Percentiles rank a stretch among this genome's conserved stretches.
These are phyloP conservation scores for Brassica napus DNA, from an alignment of 345 rosid genomes.

Conservation along the genomic window DNA sequence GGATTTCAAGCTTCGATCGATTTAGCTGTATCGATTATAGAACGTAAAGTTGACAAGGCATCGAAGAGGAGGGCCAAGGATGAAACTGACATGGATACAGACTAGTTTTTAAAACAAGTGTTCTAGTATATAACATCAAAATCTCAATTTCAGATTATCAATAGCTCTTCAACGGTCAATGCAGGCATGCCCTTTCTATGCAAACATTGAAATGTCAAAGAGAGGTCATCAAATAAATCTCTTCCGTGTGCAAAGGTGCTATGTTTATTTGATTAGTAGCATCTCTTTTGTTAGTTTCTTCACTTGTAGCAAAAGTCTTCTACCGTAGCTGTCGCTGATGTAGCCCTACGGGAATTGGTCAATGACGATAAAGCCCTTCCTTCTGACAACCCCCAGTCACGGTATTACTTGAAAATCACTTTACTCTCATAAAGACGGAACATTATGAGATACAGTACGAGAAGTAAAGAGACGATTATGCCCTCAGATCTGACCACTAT, in stretches of 20 bases:
- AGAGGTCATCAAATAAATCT: neutral
- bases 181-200: neutral
- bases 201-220: neutral
- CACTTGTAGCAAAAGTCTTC: conserved; percentile 36
- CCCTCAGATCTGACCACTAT: conserved; percentile 14
- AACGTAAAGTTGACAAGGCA: neutral
- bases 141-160: neutral
- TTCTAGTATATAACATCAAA: neutral
- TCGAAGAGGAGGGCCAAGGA: neutral
- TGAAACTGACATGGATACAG: neutral
- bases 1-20: neutral
- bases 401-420: neutral
- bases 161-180: neutral
- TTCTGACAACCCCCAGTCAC: neutral
- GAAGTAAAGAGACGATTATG: neutral
- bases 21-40: neutral
- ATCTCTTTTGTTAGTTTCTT: neutral
- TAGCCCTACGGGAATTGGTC: neutral
- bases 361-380: conserved; percentile 24
- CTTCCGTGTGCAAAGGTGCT: neutral
- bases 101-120: neutral
- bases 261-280: neutral
- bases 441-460: neutral
- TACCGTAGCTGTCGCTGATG: conserved; percentile 24
- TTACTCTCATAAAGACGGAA: neutral